Evolutionary conservation across 352 stramenopile genomes (phyloP), one percentile per base, ranked within the genome.

Genomic region (Phytophthora sp.): DNA sequence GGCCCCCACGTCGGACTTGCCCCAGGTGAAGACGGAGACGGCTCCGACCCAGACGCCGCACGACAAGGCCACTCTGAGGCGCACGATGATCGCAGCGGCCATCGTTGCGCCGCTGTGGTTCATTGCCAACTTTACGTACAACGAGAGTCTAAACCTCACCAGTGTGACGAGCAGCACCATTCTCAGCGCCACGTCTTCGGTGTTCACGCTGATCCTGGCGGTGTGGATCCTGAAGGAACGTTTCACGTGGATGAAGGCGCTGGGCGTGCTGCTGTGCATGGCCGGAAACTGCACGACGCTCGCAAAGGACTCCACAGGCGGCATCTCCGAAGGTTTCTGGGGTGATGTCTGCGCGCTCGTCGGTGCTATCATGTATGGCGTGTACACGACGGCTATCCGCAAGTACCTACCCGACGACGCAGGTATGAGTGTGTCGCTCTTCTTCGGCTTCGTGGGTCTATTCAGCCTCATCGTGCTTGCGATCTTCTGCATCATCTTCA

Each of bases 391-490:
- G 1, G 77, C 91, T 54, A 89, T 98, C 61, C 81, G 91, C 58
- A 76, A 66, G 37, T 61, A 79, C 34, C 79, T 92, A 24, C 82
- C 85, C 1, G 75, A 98, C 72, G 90, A 97, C 65, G 74, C 83
- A 18, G 72, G 81, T 20, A 91, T 98, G 59, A 97, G 88, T 43
- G 95, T 98, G 73, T 87, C 92, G 65, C 78, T 98, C 26, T 91
- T 99, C 53, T 96, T 99, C 55, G 97, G 97, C n/a, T 98, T 98
- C 64, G 79, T 99, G 32, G 96, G 97, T 32, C 49, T 98, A 38
- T 95, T 99, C 46, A 97, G 97, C 21, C 97, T 98, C 61, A 69
- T 99, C 27, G 94, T 96, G 35, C 58, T 97, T 8, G 70, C 95
- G 55, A 97, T 97, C 76, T 89, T 90, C 54, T 61, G 97, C 6